Base-by-base conservation (phyloP, 257 asterid genomes). In the Asclepias syriaca region DNA sequence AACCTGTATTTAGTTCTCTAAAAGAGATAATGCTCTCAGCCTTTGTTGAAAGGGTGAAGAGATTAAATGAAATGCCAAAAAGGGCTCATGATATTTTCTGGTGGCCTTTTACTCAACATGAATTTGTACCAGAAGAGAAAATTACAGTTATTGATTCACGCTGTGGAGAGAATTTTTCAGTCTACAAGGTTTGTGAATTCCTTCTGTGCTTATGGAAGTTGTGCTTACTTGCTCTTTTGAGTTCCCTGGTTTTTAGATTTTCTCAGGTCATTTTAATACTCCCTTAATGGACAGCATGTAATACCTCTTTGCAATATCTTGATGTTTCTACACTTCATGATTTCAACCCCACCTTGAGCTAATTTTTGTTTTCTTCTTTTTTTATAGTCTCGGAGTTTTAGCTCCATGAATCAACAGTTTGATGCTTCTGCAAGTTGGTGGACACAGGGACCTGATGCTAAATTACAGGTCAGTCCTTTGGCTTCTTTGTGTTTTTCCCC, bases 381-480 rank as follows among this genome's bases (percentile, higher is more conserved):
- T 34, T 14, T 76, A 71, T 77, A 78, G 81, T 85, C 78, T 80
- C 83, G 85, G 87, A 67, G 78, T 74, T 68, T 19, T 53, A 80
- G 79, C 81, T 77, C 70, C 77, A 87, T 92, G 53, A 83, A 87
- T 84, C 91, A 90, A 81, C 94, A 87, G 80, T 95, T 95, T 82
- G 99, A 95, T 90, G 99, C 90, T 69, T 92, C 97, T 87, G 97
- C 99, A 68, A 95, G 99, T 86, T 95, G 99, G 98, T 95, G 99
- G 98, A 95, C 99, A 8, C 99, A 95, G 74, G 99, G 99, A 69
- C 99, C 98, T 74, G 92, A 92, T 88, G 81, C 84, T 75, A 83
- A 68, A 73, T 79, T 95, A 87, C 99, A 95, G 97, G 99, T 95
- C 85, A 87, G 87, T 77, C 57, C 73, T 83, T 77, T 53, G 69